Conservation (phyloP, 2,329 filamentous ascomycete species). For the Fusarium multiceps region DNA sequence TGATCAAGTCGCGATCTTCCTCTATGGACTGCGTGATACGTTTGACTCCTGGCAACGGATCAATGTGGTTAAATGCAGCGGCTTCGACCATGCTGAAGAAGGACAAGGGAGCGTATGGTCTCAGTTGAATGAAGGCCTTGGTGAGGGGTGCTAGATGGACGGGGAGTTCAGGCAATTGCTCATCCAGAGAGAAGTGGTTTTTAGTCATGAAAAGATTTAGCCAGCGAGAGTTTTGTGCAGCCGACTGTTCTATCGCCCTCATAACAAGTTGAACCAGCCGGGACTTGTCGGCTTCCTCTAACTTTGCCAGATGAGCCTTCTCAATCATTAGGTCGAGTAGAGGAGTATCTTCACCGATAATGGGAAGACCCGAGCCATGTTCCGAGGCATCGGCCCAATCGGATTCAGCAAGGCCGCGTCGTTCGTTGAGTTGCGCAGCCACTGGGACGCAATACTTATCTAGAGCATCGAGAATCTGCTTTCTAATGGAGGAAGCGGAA, state of each 20-base stretch:
- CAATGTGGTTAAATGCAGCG: conserved; percentile 39
- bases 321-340: conserved; percentile 21
- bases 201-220: conserved; percentile 47
- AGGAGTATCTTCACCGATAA: conserved; percentile 14
- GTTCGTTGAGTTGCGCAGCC: conserved; percentile 48
- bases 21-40: conserved; percentile 43
- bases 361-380: conserved; percentile 5
- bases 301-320: not conserved
- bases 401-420: conserved; percentile 40
- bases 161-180: conserved; percentile 44
- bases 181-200: conserved; percentile 43
- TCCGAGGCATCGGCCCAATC: conserved; percentile 43
- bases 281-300: conserved; percentile 10
- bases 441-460: conserved; percentile 45
- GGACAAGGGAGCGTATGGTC: conserved; percentile 26
- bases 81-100: conserved; percentile 35
- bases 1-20: conserved; percentile 37
- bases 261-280: conserved; percentile 43
- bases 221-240: conserved; percentile 48
- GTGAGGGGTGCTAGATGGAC: conserved; percentile 21
- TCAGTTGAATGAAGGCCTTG: conserved; percentile 22
- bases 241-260: conserved; percentile 44
- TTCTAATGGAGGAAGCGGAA: conserved; percentile 19
- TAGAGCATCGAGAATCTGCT: conserved; percentile 44
- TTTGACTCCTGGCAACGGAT: conserved; percentile 36